Percentiles rank a stretch among this genome's conserved stretches.
Evolutionary conservation across 441 rosid species (phyloP).

Genomic region (Daphne laureola): DNA sequence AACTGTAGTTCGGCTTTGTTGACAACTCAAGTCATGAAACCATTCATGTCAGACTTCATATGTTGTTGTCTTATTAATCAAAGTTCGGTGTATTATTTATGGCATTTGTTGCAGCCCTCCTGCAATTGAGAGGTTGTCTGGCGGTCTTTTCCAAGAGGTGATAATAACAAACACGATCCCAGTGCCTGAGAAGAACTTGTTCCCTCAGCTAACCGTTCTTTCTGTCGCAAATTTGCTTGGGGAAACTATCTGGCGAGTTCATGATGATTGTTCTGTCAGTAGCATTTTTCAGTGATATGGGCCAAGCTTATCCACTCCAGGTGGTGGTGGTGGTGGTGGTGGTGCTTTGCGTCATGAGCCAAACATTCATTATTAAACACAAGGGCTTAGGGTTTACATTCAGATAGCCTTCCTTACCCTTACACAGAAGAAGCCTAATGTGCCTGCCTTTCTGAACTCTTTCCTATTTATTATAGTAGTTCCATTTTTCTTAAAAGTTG

Average conservation of each 20-base stretch:
- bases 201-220: constrained; percentile 62
- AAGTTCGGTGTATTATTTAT: background rate
- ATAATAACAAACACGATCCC: constrained; percentile 73
- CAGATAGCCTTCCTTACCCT: background rate
- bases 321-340: too few species aligned
- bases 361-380: background rate
- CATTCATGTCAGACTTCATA: too few species aligned
- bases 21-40: too few species aligned
- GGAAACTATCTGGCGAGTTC: constrained; percentile 80
- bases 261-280: constrained; percentile 70
- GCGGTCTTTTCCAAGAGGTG: constrained; percentile 72
- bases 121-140: constrained; percentile 60
- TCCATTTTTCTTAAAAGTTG: background rate
- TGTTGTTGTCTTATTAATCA: background rate
- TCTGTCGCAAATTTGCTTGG: constrained; percentile 67
- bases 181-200: constrained; percentile 55
- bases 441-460: background rate
- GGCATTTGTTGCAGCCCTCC: constrained; percentile 41
- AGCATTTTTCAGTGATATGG: constrained; percentile 53
- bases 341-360: background rate
- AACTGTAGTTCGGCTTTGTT: too few species aligned
- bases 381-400: constrained; percentile 13
- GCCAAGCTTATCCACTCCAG: background rate
- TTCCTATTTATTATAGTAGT: background rate
- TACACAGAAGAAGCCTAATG: background rate